Conservation (phyloP, 2,329 filamentous ascomycete genomes). For the Bipolaris gigantea region DNA sequence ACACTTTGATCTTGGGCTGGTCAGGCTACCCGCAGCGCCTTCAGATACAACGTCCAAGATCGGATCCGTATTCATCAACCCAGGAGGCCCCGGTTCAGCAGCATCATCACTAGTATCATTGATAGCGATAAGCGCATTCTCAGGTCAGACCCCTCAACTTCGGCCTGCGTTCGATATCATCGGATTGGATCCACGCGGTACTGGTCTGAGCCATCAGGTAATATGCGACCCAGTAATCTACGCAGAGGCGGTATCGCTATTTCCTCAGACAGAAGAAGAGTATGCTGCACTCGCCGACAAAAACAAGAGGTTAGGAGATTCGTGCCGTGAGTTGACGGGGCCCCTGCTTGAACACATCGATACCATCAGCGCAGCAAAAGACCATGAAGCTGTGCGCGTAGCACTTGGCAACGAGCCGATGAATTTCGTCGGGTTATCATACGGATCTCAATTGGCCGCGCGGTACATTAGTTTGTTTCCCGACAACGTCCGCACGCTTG, state of each 20-base stretch:
- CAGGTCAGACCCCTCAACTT: neutral
- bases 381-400: slow-evolving; percentile 43
- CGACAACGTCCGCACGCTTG: slow-evolving; percentile 47
- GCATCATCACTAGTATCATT: slow-evolving; percentile 29
- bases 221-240: slow-evolving; percentile 45
- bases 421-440: slow-evolving; percentile 50
- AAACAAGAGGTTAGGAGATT: slow-evolving; percentile 47
- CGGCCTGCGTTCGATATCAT: slow-evolving; percentile 48
- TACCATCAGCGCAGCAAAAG: slow-evolving; percentile 40
- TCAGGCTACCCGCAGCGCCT: slow-evolving; percentile 20
- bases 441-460: slow-evolving; percentile 51
- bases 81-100: slow-evolving; percentile 46
- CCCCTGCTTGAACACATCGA: slow-evolving; percentile 49
- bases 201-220: slow-evolving; percentile 47
- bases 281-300: slow-evolving; percentile 45
- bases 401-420: slow-evolving; percentile 42
- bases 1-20: slow-evolving; percentile 34
- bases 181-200: slow-evolving; percentile 50
- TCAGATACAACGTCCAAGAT: slow-evolving; percentile 22
- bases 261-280: slow-evolving; percentile 45
- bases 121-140: slow-evolving; percentile 8
- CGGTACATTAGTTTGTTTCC: slow-evolving; percentile 52
- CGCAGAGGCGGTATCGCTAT: slow-evolving; percentile 43
- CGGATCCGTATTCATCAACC: slow-evolving; percentile 49
- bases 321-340: slow-evolving; percentile 47